Evolutionary conservation across 75 land plant species (phyloP), one percentile per base, ranked within the genome.

Genomic region (Pinus tabuliformis): DNA sequence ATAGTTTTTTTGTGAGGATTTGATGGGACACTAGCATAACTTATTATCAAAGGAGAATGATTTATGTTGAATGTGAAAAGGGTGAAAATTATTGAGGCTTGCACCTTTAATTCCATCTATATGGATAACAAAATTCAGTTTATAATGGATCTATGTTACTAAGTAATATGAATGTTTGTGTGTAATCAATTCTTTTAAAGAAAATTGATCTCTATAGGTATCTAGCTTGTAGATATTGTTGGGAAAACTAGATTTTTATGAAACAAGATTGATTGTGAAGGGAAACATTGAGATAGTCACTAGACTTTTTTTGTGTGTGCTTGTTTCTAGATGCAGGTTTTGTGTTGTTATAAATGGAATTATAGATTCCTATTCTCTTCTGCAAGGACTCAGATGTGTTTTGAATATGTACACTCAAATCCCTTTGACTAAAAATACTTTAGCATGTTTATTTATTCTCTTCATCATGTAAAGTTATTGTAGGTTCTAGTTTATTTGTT

Each of bases 381-480:
- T 88, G 14, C 90, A 90, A 78, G 86, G 59, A 1, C 13, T 83
- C 70, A 78, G n/a, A 2, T 90, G 92, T 75, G 74, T 82, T 28
- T 73, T 90, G 58, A 78, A 76, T 45, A 78, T 88, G 75, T 73
- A 26, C 33, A 56, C 26, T 24, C 88, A 88, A 60, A 78, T 72
- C 22, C 79, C 86, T 54, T 76, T 88, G 16, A 80, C 81, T 74
- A 86, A 26, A 84, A 90, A 84, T 80, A 79, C 88, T 33, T 56
- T 88, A 75, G 90, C 92, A 73, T 90, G 88, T 88, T 60, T 4
- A 88, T 90, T 57, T 90, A 88, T 75, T 81, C 86, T 70, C 85
- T 82, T 59, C 88, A 90, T 72, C 88, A 90, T 88, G 92, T 88
- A 73, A 73, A 73, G 21, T 24, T 73, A 3, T 52, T 20, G 6